Percentiles rank a stretch among this genome's conserved stretches.
phyloP scores from a whole-genome alignment of 495 filamentous ascomycete genomes.

The Neurospora tetraspora region DNA sequence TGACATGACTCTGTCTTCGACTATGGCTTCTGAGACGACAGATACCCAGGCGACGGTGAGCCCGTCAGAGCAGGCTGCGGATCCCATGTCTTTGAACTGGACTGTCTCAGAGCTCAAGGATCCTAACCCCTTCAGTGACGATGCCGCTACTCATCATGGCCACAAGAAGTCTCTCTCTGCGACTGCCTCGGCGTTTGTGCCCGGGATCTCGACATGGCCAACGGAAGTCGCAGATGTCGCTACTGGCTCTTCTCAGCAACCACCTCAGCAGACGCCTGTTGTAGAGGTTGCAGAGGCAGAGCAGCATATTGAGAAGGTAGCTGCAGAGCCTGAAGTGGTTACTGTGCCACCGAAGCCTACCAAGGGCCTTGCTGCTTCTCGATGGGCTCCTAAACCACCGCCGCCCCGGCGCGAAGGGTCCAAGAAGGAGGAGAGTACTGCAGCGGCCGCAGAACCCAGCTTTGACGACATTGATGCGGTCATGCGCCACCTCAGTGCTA shows the following conservation, averaged over 20 bases:
- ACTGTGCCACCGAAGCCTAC: conserved; percentile 8
- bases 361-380: conserved; percentile 24
- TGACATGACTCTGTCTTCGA: conserved; percentile 36
- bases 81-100: conserved; percentile 29
- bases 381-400: conserved; percentile 17
- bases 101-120: conserved; percentile 36
- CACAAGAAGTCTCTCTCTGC: conserved; percentile 56
- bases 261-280: conserved; percentile 17
- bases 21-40: conserved; percentile 34
- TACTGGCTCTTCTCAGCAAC: conserved; percentile 23
- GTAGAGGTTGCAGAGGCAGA: conserved; percentile 1
- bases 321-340: background rate
- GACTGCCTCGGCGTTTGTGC: conserved; percentile 57
- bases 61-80: conserved; percentile 32
- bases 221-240: conserved; percentile 32
- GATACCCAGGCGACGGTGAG: conserved; percentile 39
- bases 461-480: conserved; percentile 77
- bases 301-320: conserved; percentile 9
- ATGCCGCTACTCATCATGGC: conserved; percentile 30
- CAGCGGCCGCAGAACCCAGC: conserved; percentile 37
- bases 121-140: conserved; percentile 29
- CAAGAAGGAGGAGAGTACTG: background rate
- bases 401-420: background rate
- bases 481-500: conserved; percentile 70
- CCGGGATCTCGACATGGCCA: conserved; percentile 38